A percentile compares a stretch with the other conserved stretches of the same genome.
Evolutionary conservation across 225 moss, liverwort and hornwort genomes (phyloP).

Genomic region (Rhytidiadelphus loreus): DNA sequence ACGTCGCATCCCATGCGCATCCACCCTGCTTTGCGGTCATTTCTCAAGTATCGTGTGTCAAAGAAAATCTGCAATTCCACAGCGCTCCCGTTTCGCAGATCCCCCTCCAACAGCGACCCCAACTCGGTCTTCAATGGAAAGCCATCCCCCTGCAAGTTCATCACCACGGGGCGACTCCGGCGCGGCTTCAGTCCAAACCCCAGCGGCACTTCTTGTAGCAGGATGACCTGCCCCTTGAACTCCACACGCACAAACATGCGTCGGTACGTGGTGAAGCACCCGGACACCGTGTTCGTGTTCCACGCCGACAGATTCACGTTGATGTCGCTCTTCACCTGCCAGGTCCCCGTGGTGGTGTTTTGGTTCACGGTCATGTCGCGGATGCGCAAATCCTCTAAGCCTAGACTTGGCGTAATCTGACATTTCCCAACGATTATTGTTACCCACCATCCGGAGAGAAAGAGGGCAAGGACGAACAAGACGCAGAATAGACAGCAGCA

Average conservation of each 20-base stretch:
- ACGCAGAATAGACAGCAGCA: not conserved
- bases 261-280: not conserved
- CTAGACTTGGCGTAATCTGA: not conserved
- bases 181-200: not conserved
- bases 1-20: not conserved
- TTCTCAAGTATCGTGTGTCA: not conserved
- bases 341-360: not conserved
- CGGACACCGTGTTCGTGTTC: not conserved
- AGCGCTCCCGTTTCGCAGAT: not conserved
- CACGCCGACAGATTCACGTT: not conserved
- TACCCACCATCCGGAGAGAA: not conserved
- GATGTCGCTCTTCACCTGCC: not conserved
- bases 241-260: not conserved
- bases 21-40: not conserved
- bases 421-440: rapidly evolving
- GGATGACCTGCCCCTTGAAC: not conserved
- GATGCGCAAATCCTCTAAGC: not conserved
- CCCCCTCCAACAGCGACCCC: not conserved
- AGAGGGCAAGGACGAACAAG: not conserved
- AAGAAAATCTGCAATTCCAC: not conserved
- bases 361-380: not conserved
- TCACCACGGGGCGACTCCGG: not conserved
- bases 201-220: not conserved
- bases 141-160: not conserved
- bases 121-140: not conserved